Percentiles rank a stretch among this genome's conserved stretches.
Conservation (phyloP, 2,329 filamentous ascomycete genomes). For the Fusarium sp. region DNA sequence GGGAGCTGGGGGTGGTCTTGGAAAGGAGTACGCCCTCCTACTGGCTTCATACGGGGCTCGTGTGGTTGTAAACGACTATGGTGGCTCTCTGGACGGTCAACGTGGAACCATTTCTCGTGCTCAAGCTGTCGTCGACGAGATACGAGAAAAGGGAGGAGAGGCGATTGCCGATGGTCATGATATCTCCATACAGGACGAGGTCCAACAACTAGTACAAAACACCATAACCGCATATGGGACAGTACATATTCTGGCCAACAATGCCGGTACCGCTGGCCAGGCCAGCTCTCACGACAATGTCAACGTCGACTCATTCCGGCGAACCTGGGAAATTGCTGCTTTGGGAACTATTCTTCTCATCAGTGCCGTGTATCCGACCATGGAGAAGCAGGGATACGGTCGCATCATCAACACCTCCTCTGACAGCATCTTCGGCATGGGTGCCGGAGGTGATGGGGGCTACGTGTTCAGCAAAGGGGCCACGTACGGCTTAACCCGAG, state of each 20-base stretch:
- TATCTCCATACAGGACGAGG: conserved; percentile 19
- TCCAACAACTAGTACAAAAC: conserved; percentile 14
- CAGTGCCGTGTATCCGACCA: conserved; percentile 28
- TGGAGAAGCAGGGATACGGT: conserved; percentile 25
- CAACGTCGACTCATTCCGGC: conserved; percentile 17
- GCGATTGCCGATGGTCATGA: conserved; percentile 32
- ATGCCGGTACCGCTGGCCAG: conserved; percentile 20
- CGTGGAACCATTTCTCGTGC: conserved; percentile 18
- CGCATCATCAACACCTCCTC: conserved; percentile 23
- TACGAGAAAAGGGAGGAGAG: conserved; percentile 20
- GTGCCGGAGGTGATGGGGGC: conserved; percentile 31
- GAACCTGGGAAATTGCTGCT: conserved; percentile 24
- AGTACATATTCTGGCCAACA: conserved; percentile 22
- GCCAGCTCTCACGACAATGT: conserved; percentile 15
- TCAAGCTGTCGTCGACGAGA: conserved; percentile 31
- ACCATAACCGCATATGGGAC: neutral
- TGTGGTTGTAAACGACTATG: conserved; percentile 34
- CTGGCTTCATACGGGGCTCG: conserved; percentile 28
- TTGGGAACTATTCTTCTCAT: conserved; percentile 24
- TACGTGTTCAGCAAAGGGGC: conserved; percentile 29
- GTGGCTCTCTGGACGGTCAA: conserved; percentile 11
- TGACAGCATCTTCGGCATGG: conserved; percentile 33
- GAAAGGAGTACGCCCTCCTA: conserved; percentile 37
- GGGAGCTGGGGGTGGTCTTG: conserved; percentile 39
- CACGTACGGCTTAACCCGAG: conserved; percentile 9